Base-by-base conservation (phyloP, 345 rosid species). In the Hibiscus tridactylites region DNA sequence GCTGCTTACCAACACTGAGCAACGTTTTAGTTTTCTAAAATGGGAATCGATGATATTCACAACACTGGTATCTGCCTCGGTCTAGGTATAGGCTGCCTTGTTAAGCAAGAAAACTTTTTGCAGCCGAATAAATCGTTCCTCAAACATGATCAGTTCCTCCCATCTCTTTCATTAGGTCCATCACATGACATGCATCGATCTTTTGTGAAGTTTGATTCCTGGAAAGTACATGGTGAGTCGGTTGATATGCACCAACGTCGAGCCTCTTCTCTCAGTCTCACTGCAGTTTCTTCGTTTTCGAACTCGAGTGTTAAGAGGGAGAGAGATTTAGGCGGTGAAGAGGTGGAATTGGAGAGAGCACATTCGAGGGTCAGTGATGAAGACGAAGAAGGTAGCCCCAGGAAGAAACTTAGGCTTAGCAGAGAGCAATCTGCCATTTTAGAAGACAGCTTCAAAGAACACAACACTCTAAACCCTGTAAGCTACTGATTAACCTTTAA, bases 381-480 rank as follows among this genome's bases (percentile, higher is more conserved):
- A 73, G 89, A 85, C 33, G 89, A 83, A 52, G 81, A 81, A 5
- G 85, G 81, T 1, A 77, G 87, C 67, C 81, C 87, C 3, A 54
- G 76, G 26, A 73, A 73, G 71, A 74, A 86, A 76, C 87, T 86
- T 37, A 79, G 87, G 61, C 87, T 86, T 19, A 75, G 76, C 73
- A 86, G 77, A 75, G 81, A 78, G 44, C 87, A 86, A 54, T 71
- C 85, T 7, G 75, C 72, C 3, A 31, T 78, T 72, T 66, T 86
- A 54, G 90, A 86, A 73, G 90, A 86, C 37, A 79, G 56, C 74
- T 86, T 86, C 81, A 82, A 84, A 74, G 76, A 80, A 35, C 82
- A 84, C 72, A 80, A 33, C 80, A 80, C 87, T 75, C 85, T 88
- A 60, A 88, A 85, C 75, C 88, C 89, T 61, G 96, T 87, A 83